Conservation (phyloP, 345 rosid species). For the Isatis tinctoria region DNA sequence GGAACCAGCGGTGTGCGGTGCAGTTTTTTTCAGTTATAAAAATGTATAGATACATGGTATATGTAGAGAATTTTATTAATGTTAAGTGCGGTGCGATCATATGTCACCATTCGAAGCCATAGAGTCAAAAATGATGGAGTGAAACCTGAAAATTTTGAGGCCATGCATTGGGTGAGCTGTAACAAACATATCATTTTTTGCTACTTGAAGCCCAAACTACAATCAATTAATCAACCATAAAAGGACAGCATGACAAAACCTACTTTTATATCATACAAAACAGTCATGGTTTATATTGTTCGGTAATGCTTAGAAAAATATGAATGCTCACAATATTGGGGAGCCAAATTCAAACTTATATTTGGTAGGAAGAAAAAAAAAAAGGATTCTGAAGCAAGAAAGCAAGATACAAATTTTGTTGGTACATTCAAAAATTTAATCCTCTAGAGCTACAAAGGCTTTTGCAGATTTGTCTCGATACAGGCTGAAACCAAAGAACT, state of each 20-base stretch:
- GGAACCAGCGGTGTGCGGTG: too few relatives aligned
- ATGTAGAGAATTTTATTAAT: too few relatives aligned
- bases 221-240: too few relatives aligned
- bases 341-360: slow-evolving; percentile 2
- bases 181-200: too few relatives aligned
- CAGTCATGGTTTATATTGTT: not conserved
- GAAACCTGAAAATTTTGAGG: too few relatives aligned
- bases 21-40: too few relatives aligned
- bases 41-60: too few relatives aligned
- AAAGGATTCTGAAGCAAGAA: not conserved
- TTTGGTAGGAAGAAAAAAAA: not conserved
- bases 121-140: too few relatives aligned
- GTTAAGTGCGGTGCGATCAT: too few relatives aligned
- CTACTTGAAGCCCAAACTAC: too few relatives aligned
- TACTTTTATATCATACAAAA: not conserved
- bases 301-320: not conserved
- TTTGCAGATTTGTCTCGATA: slow-evolving; percentile 33
- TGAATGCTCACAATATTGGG: not conserved
- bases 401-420: slow-evolving; percentile 6
- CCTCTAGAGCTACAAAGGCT: slow-evolving; percentile 15
- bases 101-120: too few relatives aligned
- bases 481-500: slow-evolving; percentile 80
- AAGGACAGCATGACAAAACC: not conserved
- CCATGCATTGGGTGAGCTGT: too few relatives aligned
- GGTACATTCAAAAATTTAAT: slow-evolving; percentile 9